Evolutionary conservation across 2,329 filamentous ascomycete species (phyloP), one percentile per base, ranked within the genome.

Genomic region (Penicillium freii): DNA sequence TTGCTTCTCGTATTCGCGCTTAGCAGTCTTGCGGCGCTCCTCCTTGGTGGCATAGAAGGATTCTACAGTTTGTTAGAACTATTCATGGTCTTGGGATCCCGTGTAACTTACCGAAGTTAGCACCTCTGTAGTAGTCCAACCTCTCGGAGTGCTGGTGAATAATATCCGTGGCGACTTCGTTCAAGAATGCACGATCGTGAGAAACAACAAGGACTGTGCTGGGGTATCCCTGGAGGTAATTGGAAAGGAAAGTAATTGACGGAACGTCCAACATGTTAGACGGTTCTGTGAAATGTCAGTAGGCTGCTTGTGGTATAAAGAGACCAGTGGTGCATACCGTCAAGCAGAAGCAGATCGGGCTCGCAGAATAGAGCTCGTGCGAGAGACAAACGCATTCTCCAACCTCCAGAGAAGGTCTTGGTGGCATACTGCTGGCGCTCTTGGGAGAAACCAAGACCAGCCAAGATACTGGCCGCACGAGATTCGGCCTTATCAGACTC

Each of bases 201-300:
- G 91, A 96, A 63, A 99, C 94, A 53, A 99, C 93, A 15, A 99
- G 82, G 29, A 99, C 87, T 2, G 94, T 97, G 76, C 91, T 96
- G 39, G 93, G 93, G 72, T 99, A 99, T 48, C 81, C 82, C 75
- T 97, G 92, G 9, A 99, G 88, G 73, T 99, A 99, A 71, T 92
- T 93, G 47, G 93, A 90, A 73, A 99, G 84, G 85, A 97, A 99
- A 56, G 94, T 95, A 72, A 99, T 97, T 25, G 94, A 97, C n/a
- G 94, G 94, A 57, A 99, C 94, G 78, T 97, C 94, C 91, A 99
- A 92, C 93, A 97, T 97, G 87, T 97, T 97, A 55, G 93, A 97
- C 79, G 94, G 94, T 86, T 99, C 94, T 80, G 56, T 56, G 47
- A 51, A 38, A 45, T 46, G 60, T 71, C 48, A 72, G 68, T 33